Evolutionary conservation across 371 early-diverging fungal species (phyloP), one percentile per base, ranked within the genome.

Genomic region (Encephalitozoon romaleae): DNA sequence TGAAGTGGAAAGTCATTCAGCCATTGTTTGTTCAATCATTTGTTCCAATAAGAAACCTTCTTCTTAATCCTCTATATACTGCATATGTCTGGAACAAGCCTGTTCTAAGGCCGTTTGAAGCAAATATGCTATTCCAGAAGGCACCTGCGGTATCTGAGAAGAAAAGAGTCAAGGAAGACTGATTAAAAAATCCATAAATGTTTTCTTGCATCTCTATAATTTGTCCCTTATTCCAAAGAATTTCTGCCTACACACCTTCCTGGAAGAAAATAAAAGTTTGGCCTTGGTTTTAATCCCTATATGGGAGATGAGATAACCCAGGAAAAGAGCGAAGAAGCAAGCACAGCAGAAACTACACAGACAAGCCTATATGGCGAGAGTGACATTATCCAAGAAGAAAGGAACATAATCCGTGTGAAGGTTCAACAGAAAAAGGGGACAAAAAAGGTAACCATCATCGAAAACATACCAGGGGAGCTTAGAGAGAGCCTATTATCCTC

Each of bases 91-190:
- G 78, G 21, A 75, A 76, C 21, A 73, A 43, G 38, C 68, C 76
- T 43, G 71, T 86, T 32, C 72, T 79, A 28, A 78, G 86, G 53
- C 86, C 86, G n/a, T 86, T 78, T 52, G 84, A 84, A n/a, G 54
- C 78, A 23, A 86, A 86, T 52, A 67, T 70, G 12, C 30, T 86
- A 18, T 83, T 84, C 72, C 25, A 55, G 18, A 45, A 72, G 41
- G 25, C 23, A 34, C 47, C 66, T n/a, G 21, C 21, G 23, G 18
- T 45, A 49, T n/a, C 63, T 51, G 38, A 28, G 9, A 77, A 71
- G 49, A 75, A 65, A 47, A 74, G 67, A 55, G 78, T 69, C 51
- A 72, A 80, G 52, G 72, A 78, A 53, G 72, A 73, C 53, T 75
- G 76, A 74, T 77, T 77, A 45, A 41, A 47, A 25, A 64, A 25